These are phyloP conservation scores for Xylogone sp. DNA, from an alignment of 2,329 filamentous ascomycete genomes.

Conservation along the genomic window DNA sequence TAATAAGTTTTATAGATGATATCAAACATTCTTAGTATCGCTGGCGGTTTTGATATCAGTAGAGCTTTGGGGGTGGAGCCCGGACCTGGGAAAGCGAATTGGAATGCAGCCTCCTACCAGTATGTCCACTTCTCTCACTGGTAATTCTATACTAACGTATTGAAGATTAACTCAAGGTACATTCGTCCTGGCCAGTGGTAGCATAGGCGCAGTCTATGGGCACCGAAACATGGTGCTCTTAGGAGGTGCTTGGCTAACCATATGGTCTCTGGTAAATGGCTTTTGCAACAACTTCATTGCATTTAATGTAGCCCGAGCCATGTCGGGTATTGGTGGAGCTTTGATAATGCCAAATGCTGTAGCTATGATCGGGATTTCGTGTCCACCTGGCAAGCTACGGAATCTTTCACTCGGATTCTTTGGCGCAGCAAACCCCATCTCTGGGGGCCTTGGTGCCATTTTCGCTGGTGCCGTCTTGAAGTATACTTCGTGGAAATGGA, in stretches of 20 bases:
- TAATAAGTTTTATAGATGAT: constrained; percentile 2
- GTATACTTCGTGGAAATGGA: constrained; percentile 33
- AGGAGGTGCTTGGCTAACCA: constrained; percentile 37
- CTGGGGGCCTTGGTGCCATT: constrained; percentile 35
- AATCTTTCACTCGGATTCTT: constrained; percentile 41
- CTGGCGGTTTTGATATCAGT: constrained; percentile 1
- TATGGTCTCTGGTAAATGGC: constrained; percentile 39
- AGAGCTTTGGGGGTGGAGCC: not conserved
- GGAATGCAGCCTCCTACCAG: constrained; percentile 37
- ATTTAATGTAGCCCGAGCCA: constrained; percentile 39
- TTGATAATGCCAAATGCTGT: constrained; percentile 47
- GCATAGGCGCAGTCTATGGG: constrained; percentile 46
- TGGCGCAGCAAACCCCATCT: constrained; percentile 40
- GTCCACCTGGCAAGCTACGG: constrained; percentile 39
- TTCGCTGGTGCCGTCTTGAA: constrained; percentile 33
- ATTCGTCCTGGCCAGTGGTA: constrained; percentile 33
- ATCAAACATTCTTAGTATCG: constrained; percentile 1
- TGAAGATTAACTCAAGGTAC: not conserved
- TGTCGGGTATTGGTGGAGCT: constrained; percentile 45
- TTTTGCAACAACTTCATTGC: constrained; percentile 38
- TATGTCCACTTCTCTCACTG: constrained; percentile 14
- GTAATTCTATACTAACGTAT: not conserved
- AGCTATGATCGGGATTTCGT: constrained; percentile 40
- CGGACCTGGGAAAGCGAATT: constrained; percentile 30
- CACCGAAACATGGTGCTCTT: constrained; percentile 41